Conservation (phyloP, 2,329 filamentous ascomycete genomes). For the Paracoccidioides brasiliensis region DNA sequence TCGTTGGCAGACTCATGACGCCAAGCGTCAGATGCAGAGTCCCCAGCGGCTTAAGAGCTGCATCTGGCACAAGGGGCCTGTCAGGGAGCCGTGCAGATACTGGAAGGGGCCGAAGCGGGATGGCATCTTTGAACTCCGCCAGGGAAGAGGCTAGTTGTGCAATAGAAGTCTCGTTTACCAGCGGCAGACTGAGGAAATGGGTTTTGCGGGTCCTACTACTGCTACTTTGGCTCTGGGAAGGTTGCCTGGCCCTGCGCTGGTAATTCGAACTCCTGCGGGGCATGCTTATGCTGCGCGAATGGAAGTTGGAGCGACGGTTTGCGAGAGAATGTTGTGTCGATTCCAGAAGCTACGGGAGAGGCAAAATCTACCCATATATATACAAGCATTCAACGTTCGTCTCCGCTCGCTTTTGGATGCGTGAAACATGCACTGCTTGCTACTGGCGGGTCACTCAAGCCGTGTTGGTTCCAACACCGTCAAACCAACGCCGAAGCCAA, state of each 20-base stretch:
- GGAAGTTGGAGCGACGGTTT: neutral
- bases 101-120: conserved; percentile 20
- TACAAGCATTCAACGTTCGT: too few species aligned
- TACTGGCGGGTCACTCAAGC: too few species aligned
- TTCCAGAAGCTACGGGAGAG: neutral
- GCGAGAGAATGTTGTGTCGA: neutral
- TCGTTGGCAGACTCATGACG: conserved; percentile 58
- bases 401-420: too few species aligned
- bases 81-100: conserved; percentile 20
- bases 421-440: too few species aligned
- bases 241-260: neutral
- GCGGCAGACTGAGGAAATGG: conserved; percentile 40
- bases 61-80: conserved; percentile 42
- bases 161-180: conserved; percentile 49
- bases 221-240: conserved; percentile 5
- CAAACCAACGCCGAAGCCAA: too few species aligned
- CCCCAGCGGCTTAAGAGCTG: conserved; percentile 61
- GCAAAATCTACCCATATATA: neutral
- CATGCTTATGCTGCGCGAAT: conserved; percentile 4
- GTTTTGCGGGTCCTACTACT: conserved; percentile 22
- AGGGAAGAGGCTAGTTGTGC: conserved; percentile 54
- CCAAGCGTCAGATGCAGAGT: conserved; percentile 79
- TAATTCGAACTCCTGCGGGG: neutral
- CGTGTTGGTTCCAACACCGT: too few species aligned
- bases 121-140: conserved; percentile 47